Evolutionary conservation across 495 filamentous ascomycete genomes (phyloP).

Genomic region (Pyrenula aspistea): DNA sequence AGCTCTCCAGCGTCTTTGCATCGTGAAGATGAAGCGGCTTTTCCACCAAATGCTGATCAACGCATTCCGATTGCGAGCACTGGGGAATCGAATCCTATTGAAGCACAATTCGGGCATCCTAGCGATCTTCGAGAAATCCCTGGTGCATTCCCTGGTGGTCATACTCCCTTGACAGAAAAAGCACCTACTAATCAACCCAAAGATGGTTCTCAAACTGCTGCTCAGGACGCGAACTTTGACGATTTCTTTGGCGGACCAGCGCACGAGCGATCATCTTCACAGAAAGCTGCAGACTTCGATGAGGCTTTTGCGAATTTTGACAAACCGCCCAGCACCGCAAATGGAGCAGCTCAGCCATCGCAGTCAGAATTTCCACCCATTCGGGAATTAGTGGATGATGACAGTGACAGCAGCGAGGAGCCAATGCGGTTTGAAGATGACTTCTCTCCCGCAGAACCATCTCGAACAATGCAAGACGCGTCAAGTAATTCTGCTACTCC

Average conservation of each 20-base stretch:
- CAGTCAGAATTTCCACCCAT: constrained; percentile 85
- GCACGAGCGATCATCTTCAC: constrained; percentile 40
- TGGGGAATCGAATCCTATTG: neutral
- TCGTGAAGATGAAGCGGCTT: neutral
- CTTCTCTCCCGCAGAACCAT: constrained; percentile 64
- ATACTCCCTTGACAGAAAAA: constrained; percentile 15
- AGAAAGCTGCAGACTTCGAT: constrained; percentile 43
- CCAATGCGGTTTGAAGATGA: constrained; percentile 78
- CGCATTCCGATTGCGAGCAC: neutral
- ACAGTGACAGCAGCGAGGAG: constrained; percentile 63
- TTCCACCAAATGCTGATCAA: neutral
- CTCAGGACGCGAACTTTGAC: constrained; percentile 30
- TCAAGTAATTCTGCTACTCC: constrained; percentile 4
- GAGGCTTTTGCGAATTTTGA: constrained; percentile 28
- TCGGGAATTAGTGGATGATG: constrained; percentile 68
- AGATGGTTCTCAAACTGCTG: neutral
- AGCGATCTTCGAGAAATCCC: constrained; percentile 24
- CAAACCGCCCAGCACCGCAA: constrained; percentile 8
- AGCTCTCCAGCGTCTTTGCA: neutral
- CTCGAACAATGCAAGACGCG: constrained; percentile 17
- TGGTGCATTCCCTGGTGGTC: constrained; percentile 47
- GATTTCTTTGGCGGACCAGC: constrained; percentile 43
- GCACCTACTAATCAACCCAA: neutral
- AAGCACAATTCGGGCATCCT: neutral
- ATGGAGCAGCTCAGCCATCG: constrained; percentile 21